phyloP scores from a whole-genome alignment of 2,329 filamentous ascomycete genomes.

The Diplodia corticola region DNA sequence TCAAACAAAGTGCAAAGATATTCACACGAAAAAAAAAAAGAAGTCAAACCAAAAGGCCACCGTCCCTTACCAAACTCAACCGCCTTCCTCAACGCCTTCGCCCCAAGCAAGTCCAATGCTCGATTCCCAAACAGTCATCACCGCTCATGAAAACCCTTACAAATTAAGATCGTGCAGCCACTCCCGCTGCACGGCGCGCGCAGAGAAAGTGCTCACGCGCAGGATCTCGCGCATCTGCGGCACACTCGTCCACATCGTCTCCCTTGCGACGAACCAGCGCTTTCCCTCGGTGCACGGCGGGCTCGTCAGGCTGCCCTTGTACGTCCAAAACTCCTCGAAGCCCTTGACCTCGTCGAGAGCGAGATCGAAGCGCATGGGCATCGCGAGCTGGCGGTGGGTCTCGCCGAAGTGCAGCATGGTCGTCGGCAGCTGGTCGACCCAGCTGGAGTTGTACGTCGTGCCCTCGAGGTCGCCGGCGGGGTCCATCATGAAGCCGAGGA shows the following conservation, averaged over 20 bases:
- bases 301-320: conserved; percentile 50
- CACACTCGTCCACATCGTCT: conserved; percentile 46
- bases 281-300: conserved; percentile 52
- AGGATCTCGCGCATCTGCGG: conserved; percentile 52
- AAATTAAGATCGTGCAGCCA: conserved; percentile 51
- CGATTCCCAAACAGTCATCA: background rate
- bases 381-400: conserved; percentile 28
- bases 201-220: conserved; percentile 47
- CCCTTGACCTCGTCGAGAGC: conserved; percentile 41
- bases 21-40: background rate
- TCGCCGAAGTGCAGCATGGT: conserved; percentile 44
- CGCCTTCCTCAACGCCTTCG: background rate
- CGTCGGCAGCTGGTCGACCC: conserved; percentile 46
- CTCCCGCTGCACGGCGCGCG: conserved; percentile 48
- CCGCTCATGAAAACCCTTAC: conserved; percentile 25
- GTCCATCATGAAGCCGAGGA: conserved; percentile 51
- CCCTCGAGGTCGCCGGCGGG: conserved; percentile 30
- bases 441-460: conserved; percentile 33
- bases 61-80: no score
- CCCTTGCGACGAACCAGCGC: conserved; percentile 47
- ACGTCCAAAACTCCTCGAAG: conserved; percentile 52
- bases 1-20: background rate
- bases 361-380: conserved; percentile 35
- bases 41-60: background rate
- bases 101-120: no score